Evolutionary conservation across 1,284 basidiomycete species (phyloP).

Genomic region (Cryptococcus jaspeensis): DNA sequence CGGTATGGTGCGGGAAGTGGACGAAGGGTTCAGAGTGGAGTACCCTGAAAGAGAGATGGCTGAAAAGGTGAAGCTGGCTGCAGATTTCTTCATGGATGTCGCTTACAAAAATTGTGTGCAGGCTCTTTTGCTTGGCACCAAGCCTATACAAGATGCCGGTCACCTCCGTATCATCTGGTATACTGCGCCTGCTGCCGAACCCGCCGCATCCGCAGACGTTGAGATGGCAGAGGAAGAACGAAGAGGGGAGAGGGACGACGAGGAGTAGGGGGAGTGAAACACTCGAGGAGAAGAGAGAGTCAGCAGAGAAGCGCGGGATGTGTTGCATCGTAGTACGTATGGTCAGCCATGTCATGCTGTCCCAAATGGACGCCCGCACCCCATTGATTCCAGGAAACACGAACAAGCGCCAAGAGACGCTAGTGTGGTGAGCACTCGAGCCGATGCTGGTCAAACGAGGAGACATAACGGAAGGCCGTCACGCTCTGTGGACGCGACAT

Average conservation of each 20-base stretch:
- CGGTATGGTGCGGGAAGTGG: conserved; percentile 20
- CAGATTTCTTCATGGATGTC: no score
- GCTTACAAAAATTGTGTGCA: not conserved
- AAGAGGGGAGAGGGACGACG: conserved; percentile 20
- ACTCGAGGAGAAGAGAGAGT: not conserved
- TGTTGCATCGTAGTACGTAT: not conserved
- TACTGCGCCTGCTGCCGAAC: not conserved
- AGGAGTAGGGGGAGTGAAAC: conserved; percentile 16
- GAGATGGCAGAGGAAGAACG: conserved; percentile 20
- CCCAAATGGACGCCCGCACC: no score
- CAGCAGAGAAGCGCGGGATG: not conserved
- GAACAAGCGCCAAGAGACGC: no score
- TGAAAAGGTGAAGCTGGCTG: conserved; percentile 39
- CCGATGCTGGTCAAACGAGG: no score
- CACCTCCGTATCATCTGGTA: not conserved
- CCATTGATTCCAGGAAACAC: no score
- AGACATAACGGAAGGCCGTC: no score
- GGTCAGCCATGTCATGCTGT: no score
- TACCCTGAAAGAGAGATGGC: conserved; percentile 46
- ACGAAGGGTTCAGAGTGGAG: conserved; percentile 34
- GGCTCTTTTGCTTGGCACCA: not conserved
- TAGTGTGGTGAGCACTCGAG: no score
- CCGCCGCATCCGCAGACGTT: conserved; percentile 4
- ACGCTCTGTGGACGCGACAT: no score
- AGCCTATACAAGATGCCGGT: not conserved